Evolutionary conservation across 1,284 basidiomycete genomes (phyloP).

Genomic region (Melanopsichium pennsylvanicum): DNA sequence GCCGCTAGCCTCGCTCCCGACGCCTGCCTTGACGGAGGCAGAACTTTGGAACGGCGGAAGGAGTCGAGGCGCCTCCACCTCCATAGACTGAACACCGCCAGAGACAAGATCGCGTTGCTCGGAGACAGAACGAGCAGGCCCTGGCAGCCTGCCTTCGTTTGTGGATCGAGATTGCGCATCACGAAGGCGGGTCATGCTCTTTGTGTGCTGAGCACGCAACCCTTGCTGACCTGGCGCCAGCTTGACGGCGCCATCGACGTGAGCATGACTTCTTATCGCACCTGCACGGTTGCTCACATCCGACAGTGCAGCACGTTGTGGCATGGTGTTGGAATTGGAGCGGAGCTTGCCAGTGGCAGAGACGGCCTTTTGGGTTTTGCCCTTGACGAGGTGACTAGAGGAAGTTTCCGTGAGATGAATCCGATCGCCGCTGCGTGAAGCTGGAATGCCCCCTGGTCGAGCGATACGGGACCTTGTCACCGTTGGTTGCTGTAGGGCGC

Average conservation of each 20-base stretch:
- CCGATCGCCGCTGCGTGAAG: constrained; percentile 44
- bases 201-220: constrained; percentile 29
- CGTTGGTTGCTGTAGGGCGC: constrained; percentile 27
- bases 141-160: constrained; percentile 18
- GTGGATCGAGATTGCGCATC: constrained; percentile 31
- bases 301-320: constrained; percentile 33
- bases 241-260: constrained; percentile 20
- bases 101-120: constrained; percentile 25
- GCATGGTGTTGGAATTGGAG: constrained; percentile 21
- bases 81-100: constrained; percentile 34
- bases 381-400: constrained; percentile 22
- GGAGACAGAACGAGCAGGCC: constrained; percentile 21
- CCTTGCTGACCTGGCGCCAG: constrained; percentile 28
- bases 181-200: constrained; percentile 40
- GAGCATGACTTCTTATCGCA: constrained; percentile 1
- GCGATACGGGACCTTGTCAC: constrained; percentile 31
- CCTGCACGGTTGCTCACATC: constrained; percentile 46
- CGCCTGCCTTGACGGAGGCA: constrained; percentile 8
- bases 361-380: constrained; percentile 17
- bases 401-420: constrained; percentile 42
- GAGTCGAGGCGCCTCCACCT: constrained; percentile 34
- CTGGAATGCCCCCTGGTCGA: constrained; percentile 39
- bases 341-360: constrained; percentile 20
- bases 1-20: constrained; percentile 1
- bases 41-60: constrained; percentile 34